phyloP scores from a whole-genome alignment of 2,329 filamentous ascomycete genomes.

The Pezicula neosporulosa region DNA sequence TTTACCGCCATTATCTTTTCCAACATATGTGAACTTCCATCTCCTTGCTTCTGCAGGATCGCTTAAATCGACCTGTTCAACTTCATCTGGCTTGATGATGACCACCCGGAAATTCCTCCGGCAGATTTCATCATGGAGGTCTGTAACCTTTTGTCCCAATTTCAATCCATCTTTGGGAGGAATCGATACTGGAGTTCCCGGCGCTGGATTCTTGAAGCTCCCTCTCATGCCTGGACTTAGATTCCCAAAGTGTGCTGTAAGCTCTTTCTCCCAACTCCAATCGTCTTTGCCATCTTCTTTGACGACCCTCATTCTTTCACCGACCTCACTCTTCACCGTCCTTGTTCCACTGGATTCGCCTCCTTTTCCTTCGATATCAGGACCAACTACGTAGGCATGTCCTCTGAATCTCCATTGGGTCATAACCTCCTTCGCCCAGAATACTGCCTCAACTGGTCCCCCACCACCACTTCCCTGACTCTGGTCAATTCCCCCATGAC shows the following conservation, averaged over 20 bases:
- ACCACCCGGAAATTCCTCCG: conserved; percentile 74
- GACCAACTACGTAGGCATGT: conserved; percentile 69
- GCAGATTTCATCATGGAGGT: conserved; percentile 58
- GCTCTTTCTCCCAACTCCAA: conserved; percentile 73
- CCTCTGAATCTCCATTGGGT: conserved; percentile 87
- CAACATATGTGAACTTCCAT: conserved; percentile 53
- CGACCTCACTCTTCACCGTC: conserved; percentile 58
- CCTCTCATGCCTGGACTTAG: conserved; percentile 77
- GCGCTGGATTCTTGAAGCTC: conserved; percentile 68
- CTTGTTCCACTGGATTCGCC: conserved; percentile 46
- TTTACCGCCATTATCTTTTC: conserved; percentile 28
- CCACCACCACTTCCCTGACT: conserved; percentile 57
- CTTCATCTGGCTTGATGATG: conserved; percentile 72
- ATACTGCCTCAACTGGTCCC: conserved; percentile 75
- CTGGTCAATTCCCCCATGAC: conserved; percentile 38
- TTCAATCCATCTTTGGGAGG: conserved; percentile 38
- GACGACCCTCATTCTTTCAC: conserved; percentile 58
- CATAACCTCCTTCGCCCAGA: conserved; percentile 68
- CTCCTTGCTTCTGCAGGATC: conserved; percentile 54
- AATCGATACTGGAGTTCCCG: conserved; percentile 57
- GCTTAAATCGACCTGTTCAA: conserved; percentile 61
- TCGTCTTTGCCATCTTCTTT: conserved; percentile 24
- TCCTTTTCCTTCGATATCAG: conserved; percentile 55
- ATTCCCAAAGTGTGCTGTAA: conserved; percentile 90
- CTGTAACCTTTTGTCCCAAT: conserved; percentile 59